Percentiles rank a stretch among this genome's conserved stretches.
phyloP scores from a whole-genome alignment of 2,329 filamentous ascomycete species.

The Fusarium floridanum region DNA sequence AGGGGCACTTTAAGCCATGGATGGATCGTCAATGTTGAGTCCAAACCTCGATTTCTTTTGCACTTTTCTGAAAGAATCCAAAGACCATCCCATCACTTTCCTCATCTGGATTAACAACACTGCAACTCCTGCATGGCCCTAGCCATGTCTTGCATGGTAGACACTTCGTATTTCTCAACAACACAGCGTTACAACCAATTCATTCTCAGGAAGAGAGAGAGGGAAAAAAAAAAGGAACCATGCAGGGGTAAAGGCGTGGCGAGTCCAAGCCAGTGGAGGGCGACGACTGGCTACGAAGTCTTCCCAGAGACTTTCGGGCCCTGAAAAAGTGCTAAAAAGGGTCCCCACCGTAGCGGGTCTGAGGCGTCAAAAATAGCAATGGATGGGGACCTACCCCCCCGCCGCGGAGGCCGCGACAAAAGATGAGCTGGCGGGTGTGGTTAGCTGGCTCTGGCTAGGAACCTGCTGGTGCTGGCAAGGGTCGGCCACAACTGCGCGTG shows the following conservation, averaged over 20 bases:
- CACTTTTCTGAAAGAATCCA: constrained; percentile 12
- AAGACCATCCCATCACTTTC: constrained; percentile 32
- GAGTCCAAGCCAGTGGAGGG: constrained; percentile 14
- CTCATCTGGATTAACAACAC: constrained; percentile 22
- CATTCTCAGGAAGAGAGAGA: background rate
- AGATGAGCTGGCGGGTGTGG: constrained; percentile 9
- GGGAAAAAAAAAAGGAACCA: constrained; percentile 9
- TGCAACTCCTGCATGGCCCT: background rate
- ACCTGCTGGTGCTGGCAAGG: background rate
- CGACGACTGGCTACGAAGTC: constrained; percentile 25
- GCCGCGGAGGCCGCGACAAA: constrained; percentile 35
- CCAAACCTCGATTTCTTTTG: background rate
- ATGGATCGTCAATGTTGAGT: constrained; percentile 25
- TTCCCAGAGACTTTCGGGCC: constrained; percentile 15
- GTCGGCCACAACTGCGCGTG: constrained; percentile 1
- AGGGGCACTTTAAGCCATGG: constrained; percentile 21
- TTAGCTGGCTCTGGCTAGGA: background rate
- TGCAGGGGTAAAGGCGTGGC: constrained; percentile 38
- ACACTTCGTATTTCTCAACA: constrained; percentile 30
- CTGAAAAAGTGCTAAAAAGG: constrained; percentile 16
- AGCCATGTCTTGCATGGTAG: constrained; percentile 11
- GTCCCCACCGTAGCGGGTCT: constrained; percentile 34
- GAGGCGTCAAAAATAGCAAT: constrained; percentile 46
- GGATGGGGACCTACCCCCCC: constrained; percentile 10
- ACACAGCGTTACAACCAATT: background rate